Percentiles rank a stretch among this genome's conserved stretches.
Conservation (phyloP, 2,329 filamentous ascomycete species). For the Lanzia echinophila region DNA sequence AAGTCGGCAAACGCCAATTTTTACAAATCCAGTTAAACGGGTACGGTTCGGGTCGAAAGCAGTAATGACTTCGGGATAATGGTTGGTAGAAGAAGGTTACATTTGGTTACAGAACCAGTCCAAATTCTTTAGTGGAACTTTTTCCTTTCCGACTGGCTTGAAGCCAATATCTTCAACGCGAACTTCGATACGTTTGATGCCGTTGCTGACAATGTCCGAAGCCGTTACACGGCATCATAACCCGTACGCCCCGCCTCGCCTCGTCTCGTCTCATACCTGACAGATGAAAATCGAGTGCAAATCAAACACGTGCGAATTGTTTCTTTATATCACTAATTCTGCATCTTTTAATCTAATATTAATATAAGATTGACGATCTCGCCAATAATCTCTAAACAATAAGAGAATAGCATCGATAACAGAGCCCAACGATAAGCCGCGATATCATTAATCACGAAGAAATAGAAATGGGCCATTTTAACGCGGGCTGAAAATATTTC, state of each 20-base stretch:
- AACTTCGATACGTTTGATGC: not conserved
- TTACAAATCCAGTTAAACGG: not conserved
- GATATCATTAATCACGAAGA: too few relatives aligned
- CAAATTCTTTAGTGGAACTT: too few relatives aligned
- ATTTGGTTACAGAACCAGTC: too few relatives aligned
- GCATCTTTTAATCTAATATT: not conserved
- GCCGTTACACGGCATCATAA: slow-evolving; percentile 1
- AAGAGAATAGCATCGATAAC: not conserved
- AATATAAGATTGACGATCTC: not conserved
- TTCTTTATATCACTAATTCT: not conserved
- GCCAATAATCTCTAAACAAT: too few relatives aligned
- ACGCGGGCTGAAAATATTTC: not conserved
- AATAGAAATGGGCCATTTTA: too few relatives aligned
- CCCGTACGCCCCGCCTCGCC: not conserved
- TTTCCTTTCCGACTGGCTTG: slow-evolving; percentile 3
- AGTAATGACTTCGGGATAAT: not conserved
- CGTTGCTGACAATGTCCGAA: slow-evolving; percentile 6
- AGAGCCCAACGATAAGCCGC: not conserved
- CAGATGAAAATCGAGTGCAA: slow-evolving; percentile 1
- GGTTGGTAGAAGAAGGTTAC: not conserved
- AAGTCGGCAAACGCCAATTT: not conserved
- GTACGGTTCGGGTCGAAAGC: not conserved
- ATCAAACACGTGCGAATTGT: slow-evolving; percentile 6
- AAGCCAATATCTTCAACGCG: slow-evolving; percentile 4
- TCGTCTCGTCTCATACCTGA: not conserved